Evolutionary conservation across 208 protist species (phyloP).

Genomic region (Zelonia costaricensis): DNA sequence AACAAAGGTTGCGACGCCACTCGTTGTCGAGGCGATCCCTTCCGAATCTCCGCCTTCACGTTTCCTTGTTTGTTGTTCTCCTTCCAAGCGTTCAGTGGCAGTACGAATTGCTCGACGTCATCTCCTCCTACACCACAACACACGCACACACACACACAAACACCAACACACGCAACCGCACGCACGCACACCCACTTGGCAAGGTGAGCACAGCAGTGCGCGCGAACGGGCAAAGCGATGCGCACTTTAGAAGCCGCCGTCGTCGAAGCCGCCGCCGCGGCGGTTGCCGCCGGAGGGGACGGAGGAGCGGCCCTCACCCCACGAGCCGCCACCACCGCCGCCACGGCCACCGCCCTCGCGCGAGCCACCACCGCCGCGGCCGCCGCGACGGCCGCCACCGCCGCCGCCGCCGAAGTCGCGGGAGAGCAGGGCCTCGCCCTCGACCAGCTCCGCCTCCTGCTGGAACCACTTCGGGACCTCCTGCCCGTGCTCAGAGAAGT

Average conservation of each 20-base stretch:
- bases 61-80: too few species aligned
- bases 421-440: conserved; percentile 68
- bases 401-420: conserved; percentile 36
- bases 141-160: conserved; percentile 1
- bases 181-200: background rate
- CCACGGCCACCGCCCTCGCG: conserved; percentile 30
- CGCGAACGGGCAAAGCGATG: background rate
- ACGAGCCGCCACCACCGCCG: conserved; percentile 22
- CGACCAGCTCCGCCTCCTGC: conserved; percentile 73
- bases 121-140: too few species aligned
- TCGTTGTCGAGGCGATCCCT: too few species aligned
- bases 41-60: background rate
- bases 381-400: conserved; percentile 40
- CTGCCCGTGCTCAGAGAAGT: conserved; percentile 88
- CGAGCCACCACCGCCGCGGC: conserved; percentile 18
- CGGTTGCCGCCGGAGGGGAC: conserved; percentile 15
- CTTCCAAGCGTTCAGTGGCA: too few species aligned
- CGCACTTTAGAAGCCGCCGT: conserved; percentile 71
- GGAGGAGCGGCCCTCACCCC: conserved; percentile 20
- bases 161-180: background rate
- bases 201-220: background rate
- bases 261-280: conserved; percentile 38
- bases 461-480: conserved; percentile 83
- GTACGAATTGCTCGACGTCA: too few species aligned
- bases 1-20: too few species aligned